Evolutionary conservation across 257 asterid species (phyloP).

Genomic region (Prunella vulgaris): DNA sequence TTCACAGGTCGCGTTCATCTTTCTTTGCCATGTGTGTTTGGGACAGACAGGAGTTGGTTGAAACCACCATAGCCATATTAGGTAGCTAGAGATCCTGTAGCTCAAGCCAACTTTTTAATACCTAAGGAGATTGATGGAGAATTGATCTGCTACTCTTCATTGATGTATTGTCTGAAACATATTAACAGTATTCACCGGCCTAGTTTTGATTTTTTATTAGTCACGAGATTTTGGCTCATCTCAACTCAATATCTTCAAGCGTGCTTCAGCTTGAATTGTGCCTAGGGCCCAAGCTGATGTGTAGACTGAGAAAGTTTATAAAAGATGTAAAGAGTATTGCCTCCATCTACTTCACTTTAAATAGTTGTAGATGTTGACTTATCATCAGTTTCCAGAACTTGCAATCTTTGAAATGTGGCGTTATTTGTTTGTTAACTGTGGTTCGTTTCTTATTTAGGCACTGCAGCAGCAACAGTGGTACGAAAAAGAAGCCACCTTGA

Average conservation of each 20-base stretch:
- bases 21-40: background rate
- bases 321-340: no score
- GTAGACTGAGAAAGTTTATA: background rate
- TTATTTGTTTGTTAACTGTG: background rate
- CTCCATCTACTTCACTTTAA: background rate
- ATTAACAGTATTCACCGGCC: no score
- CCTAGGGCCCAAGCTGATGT: background rate
- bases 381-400: background rate
- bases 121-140: no score
- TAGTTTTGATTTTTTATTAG: no score
- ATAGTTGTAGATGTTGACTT: background rate
- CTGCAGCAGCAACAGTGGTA: slow-evolving; percentile 86
- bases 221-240: no score
- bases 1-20: no score
- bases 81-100: background rate
- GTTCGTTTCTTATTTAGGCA: slow-evolving; percentile 33
- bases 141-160: background rate
- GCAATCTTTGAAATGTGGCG: background rate
- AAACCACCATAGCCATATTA: background rate
- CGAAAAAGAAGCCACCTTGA: slow-evolving; percentile 74
- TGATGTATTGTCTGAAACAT: no score
- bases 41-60: background rate
- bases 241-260: background rate
- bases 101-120: no score
- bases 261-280: background rate